A percentile compares a stretch with the other conserved stretches of the same genome.
These are phyloP conservation scores for Zymoseptoria tritici DNA, from an alignment of 2,329 filamentous ascomycete genomes.

Conservation along the genomic window DNA sequence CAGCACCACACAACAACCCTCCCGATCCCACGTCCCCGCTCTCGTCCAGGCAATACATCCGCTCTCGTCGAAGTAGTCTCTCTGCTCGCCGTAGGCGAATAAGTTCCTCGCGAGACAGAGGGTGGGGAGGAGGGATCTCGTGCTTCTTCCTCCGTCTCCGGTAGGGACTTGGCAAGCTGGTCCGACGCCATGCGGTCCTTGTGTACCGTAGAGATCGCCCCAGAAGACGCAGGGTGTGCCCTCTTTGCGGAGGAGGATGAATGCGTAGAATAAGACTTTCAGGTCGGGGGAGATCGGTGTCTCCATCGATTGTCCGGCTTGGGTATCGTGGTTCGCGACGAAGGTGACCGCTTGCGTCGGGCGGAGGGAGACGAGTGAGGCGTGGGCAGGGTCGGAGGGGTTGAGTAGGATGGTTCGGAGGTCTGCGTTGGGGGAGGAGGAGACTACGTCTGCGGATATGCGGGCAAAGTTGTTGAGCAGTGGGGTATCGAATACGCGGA, in stretches of 20 bases:
- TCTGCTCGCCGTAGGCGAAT: constrained; percentile 59
- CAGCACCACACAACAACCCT: constrained; percentile 29
- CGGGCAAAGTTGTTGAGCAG: constrained; percentile 60
- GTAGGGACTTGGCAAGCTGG: constrained; percentile 31
- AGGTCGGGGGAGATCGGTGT: constrained; percentile 59
- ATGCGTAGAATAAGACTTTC: constrained; percentile 63
- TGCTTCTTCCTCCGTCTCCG: constrained; percentile 25
- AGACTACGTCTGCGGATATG: constrained; percentile 42
- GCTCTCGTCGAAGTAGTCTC: constrained; percentile 54
- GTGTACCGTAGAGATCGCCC: constrained; percentile 60
- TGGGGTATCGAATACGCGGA: constrained; percentile 60
- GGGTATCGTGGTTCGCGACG: constrained; percentile 66
- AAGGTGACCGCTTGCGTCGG: constrained; percentile 44
- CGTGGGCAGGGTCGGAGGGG: constrained; percentile 13
- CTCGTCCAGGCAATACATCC: constrained; percentile 57
- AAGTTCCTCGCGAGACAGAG: constrained; percentile 56
- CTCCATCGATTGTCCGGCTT: constrained; percentile 55
- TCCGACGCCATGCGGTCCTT: constrained; percentile 42
- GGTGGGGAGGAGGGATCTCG: constrained; percentile 42
- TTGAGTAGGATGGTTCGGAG: constrained; percentile 40
- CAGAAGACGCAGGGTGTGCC: constrained; percentile 64
- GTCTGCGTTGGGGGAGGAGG: constrained; percentile 46
- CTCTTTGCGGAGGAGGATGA: constrained; percentile 59
- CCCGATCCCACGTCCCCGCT: constrained; percentile 38
- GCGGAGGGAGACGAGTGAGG: constrained; percentile 13